A percentile compares a stretch with the other conserved stretches of the same genome.
phyloP scores from a whole-genome alignment of 169 alveolate genomes.

The Eimeria necatrix region DNA sequence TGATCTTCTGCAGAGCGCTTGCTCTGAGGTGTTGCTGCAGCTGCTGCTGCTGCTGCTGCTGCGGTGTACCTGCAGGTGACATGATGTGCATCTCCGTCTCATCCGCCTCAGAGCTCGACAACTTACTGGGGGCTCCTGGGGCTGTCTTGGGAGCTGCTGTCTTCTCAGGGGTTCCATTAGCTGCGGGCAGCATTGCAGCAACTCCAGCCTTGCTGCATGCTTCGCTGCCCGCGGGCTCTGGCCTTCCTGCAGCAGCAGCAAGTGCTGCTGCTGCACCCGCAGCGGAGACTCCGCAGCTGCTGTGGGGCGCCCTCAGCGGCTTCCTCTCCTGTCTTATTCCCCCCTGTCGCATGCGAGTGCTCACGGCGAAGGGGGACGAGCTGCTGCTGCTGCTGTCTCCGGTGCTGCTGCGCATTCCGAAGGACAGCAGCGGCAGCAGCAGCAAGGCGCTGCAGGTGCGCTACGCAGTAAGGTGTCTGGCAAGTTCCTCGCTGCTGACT shows the following conservation, averaged over 20 bases:
- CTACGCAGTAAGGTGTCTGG: conserved; percentile 47
- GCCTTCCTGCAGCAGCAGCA: not conserved
- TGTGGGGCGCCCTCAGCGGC: conserved; percentile 78
- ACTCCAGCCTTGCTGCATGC: conserved; percentile 46
- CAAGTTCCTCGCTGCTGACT: conserved; percentile 37
- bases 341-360: conserved; percentile 76
- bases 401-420: conserved; percentile 57
- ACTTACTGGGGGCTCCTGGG: not conserved
- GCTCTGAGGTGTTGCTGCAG: not conserved
- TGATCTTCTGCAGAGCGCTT: not conserved
- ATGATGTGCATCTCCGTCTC: conserved; percentile 23
- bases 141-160: conserved; percentile 17
- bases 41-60: conserved; percentile 48
- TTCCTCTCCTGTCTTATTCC: conserved; percentile 70
- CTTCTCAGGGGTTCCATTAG: not conserved
- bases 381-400: conserved; percentile 77
- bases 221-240: not conserved
- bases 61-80: not conserved
- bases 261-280: not conserved
- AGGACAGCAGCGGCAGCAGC: conserved; percentile 38
- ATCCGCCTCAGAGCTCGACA: not conserved
- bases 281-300: conserved; percentile 48
- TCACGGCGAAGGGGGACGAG: conserved; percentile 48
- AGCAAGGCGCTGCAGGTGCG: conserved; percentile 62
- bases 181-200: not conserved